Percentiles rank a stretch among this genome's conserved stretches.
These are phyloP conservation scores for Diplodia corticola DNA, from an alignment of 2,329 filamentous ascomycete species.

Conservation along the genomic window DNA sequence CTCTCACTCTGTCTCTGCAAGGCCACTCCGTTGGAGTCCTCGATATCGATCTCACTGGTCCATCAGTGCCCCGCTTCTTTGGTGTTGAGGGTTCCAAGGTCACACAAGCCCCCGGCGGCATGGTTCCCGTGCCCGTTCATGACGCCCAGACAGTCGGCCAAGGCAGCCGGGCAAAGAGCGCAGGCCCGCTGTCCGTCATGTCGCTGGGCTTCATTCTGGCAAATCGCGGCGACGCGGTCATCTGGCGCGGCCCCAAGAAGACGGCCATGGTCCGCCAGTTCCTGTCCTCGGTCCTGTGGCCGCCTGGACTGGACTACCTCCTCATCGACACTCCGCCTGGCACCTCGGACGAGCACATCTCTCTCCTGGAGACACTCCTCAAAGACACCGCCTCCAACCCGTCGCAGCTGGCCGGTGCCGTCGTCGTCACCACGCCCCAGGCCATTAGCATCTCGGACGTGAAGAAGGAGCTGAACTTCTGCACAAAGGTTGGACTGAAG, in stretches of 20 bases:
- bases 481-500: constrained; percentile 74
- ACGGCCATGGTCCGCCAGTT: constrained; percentile 99
- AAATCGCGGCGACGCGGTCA: constrained; percentile 82
- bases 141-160: constrained; percentile 45
- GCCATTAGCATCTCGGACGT: constrained; percentile 93
- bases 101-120: constrained; percentile 85
- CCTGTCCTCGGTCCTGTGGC: constrained; percentile 86
- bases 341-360: constrained; percentile 58
- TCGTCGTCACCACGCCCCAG: constrained; percentile 95
- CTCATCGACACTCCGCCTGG: constrained; percentile 95
- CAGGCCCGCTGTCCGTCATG: constrained; percentile 78
- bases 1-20: constrained; percentile 79
- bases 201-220: constrained; percentile 88
- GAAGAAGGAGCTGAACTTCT: constrained; percentile 92
- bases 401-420: constrained; percentile 77
- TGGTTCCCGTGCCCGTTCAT: constrained; percentile 87
- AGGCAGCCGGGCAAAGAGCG: constrained; percentile 12
- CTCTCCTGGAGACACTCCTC: constrained; percentile 55
- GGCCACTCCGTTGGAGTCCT: constrained; percentile 92
- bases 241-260: constrained; percentile 98
- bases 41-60: constrained; percentile 93
- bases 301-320: constrained; percentile 78
- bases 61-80: constrained; percentile 93
- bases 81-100: constrained; percentile 87
- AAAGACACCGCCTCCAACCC: constrained; percentile 42